Base-by-base conservation (phyloP, 139 green algal genomes). In the Micractinium conductrix region DNA sequence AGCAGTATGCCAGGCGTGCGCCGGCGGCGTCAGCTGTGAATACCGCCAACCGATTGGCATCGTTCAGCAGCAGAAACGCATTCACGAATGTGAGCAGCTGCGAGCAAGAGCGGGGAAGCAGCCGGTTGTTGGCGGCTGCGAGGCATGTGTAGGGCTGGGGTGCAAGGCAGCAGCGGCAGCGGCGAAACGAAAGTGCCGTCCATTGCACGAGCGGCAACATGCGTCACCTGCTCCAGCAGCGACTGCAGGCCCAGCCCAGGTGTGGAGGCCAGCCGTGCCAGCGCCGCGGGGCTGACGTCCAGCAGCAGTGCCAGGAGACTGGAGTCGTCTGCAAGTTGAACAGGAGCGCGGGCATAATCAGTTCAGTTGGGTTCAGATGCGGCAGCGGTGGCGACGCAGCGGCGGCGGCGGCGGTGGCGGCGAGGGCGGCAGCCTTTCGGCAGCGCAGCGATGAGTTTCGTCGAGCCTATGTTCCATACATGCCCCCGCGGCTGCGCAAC, bases 31-130 rank as follows among this genome's bases (percentile, higher is more conserved):
- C 65, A 3, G 80, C 79, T 10, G 78, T 70, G 71, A 91, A 89
- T 5, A 92, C 74, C 7, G 79, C 84, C 65, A 87, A 42, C 38
- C 78, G 84, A 79, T 92, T 92, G 73, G 35, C 82, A 24, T 92
- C 88, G 50, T 88, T 89, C 12, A 92, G 60, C 28, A 89, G 37
- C 24, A 82, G 44, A 48, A 87, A 90, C 2, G 83, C 60, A 5
- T 88, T 86, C 1, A 92, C 24, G 60, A 91, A 92, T 0, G 80
- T 62, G 40, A 92, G 45, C 40, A 92, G 30, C 76, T 82, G 70
- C 42, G 30, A 28, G 26, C 2, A 62, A 62, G 53, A 21, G 7
- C 8, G 42, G 12, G 3, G 1, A 44, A 73, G 33, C 35, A 62
- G 10, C 10, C 60, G 35, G 19, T 68, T 68, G 14, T 9, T 28